Evolutionary conservation across 2,329 filamentous ascomycete genomes (phyloP).

Genomic region (Nemania sp.): DNA sequence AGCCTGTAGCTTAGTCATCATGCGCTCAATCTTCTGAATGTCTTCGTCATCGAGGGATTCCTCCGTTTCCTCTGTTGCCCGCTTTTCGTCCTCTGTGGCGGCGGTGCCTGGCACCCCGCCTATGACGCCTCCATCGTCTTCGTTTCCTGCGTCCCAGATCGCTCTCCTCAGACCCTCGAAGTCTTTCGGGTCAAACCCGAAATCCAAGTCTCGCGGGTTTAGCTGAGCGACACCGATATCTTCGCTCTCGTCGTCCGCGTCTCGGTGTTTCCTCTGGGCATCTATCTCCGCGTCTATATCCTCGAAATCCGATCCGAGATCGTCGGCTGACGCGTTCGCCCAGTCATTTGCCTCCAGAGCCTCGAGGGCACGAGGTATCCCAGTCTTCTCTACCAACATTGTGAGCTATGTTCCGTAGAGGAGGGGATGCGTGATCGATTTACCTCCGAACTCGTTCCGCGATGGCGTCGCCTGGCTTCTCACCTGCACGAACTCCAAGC

Average conservation of each 20-base stretch:
- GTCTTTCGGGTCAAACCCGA: constrained; percentile 57
- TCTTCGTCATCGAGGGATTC: constrained; percentile 50
- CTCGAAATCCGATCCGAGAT: constrained; percentile 42
- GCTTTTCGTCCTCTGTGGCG: constrained; percentile 26
- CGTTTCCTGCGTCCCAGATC: constrained; percentile 50
- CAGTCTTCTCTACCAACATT: constrained; percentile 55
- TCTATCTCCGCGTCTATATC: constrained; percentile 42
- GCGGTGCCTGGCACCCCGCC: constrained; percentile 29
- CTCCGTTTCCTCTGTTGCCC: constrained; percentile 41
- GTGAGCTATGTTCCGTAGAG: not conserved
- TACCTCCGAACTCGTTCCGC: constrained; percentile 64
- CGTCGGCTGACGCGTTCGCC: constrained; percentile 46
- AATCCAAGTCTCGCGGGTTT: constrained; percentile 55
- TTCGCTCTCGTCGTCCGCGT: constrained; percentile 22
- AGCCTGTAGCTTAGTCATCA: constrained; percentile 68
- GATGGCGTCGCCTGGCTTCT: constrained; percentile 45
- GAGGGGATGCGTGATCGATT: too few species aligned
- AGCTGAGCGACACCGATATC: constrained; percentile 40
- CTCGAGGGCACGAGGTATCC: constrained; percentile 62
- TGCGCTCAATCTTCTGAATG: constrained; percentile 62
- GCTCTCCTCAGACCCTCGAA: constrained; percentile 57
- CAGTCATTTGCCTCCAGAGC: constrained; percentile 70
- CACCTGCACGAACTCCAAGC: constrained; percentile 67
- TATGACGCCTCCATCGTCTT: constrained; percentile 31
- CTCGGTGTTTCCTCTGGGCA: constrained; percentile 32